These are phyloP conservation scores for Rhodotorula toruloides DNA, from an alignment of 768 basidiomycete genomes.

Conservation along the genomic window DNA sequence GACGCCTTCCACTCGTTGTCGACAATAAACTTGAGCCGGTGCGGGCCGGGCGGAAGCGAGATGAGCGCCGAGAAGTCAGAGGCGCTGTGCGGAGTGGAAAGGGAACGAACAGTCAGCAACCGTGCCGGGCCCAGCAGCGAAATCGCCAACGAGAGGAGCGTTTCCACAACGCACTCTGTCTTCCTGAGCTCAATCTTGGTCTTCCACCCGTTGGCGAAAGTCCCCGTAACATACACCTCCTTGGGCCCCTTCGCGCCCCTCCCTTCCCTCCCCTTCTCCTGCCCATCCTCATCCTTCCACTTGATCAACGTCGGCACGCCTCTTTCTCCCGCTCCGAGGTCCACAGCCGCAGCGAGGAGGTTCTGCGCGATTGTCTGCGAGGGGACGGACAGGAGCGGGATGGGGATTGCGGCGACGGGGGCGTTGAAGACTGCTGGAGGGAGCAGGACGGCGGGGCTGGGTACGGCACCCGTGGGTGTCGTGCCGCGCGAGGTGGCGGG, in stretches of 20 bases:
- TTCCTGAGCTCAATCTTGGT: constrained; percentile 43
- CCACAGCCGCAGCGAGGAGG: constrained; percentile 40
- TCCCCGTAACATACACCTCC: constrained; percentile 43
- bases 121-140: too few relatives aligned
- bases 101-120: background rate
- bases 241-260: constrained; percentile 30
- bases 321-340: constrained; percentile 38
- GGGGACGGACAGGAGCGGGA: constrained; percentile 32
- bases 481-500: constrained; percentile 8
- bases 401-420: constrained; percentile 36
- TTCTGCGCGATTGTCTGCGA: constrained; percentile 23
- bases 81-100: constrained; percentile 12
- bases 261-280: constrained; percentile 11
- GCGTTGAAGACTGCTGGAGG: constrained; percentile 38
- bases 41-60: constrained; percentile 74
- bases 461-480: constrained; percentile 12
- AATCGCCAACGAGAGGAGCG: background rate
- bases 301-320: constrained; percentile 43
- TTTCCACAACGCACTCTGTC: constrained; percentile 40
- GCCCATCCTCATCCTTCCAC: constrained; percentile 42
- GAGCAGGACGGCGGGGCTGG: constrained; percentile 31
- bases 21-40: constrained; percentile 90
- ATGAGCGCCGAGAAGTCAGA: constrained; percentile 43
- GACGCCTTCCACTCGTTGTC: constrained; percentile 74
- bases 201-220: constrained; percentile 43